Base-by-base conservation (phyloP, 2,329 filamentous ascomycete genomes). In the Claviceps fusiformis region DNA sequence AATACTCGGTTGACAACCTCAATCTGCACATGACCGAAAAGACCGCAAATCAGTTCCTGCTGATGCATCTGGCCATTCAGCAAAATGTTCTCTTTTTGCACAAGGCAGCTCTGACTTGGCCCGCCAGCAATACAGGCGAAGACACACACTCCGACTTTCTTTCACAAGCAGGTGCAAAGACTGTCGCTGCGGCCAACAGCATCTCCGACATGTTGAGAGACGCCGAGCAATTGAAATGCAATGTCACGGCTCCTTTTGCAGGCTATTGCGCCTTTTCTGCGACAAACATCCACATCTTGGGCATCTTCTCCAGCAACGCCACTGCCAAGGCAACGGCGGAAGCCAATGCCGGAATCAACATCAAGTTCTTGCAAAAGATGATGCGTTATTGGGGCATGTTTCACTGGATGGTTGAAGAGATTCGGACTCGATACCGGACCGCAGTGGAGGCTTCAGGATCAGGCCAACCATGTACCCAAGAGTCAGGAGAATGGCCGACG, bases 301-400 rank as follows among this genome's bases (percentile, higher is more conserved):
- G 89, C 6, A 89, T 95, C 3, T 95, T 95, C 66, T 93, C 89
- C 4, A 88, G 89, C 59, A 91, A 95, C 60, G 73, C 83, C 15
- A 73, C 81, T 11, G 78, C 95, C 52, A 88, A 95, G 67, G 78
- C 80, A 13, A 80, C 81, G 9, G 89, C 89, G 9, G 95, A 95
- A 71, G 82, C 84, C 60, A 91, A 95, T 63, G 75, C 96, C 17
- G 83, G 87, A 1, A 87, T 85, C 60, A 97, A 95, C 60, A 86
- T 97, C 63, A 88, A 86, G 64, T 97, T 93, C 63, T 73, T 98
- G 48, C 86, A 86, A 54, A 93, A 89, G 70, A 95, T 97, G 88
- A 96, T 95, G 75, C 88, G 88, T 57, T 91, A 93, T 64, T 98
- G 93, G 93, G 93, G 92, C 57, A 95, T 96, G 86, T 96, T 97